Evolutionary conservation across 352 stramenopile genomes (phyloP).

Genomic region (Phytopythium mirpurense): DNA sequence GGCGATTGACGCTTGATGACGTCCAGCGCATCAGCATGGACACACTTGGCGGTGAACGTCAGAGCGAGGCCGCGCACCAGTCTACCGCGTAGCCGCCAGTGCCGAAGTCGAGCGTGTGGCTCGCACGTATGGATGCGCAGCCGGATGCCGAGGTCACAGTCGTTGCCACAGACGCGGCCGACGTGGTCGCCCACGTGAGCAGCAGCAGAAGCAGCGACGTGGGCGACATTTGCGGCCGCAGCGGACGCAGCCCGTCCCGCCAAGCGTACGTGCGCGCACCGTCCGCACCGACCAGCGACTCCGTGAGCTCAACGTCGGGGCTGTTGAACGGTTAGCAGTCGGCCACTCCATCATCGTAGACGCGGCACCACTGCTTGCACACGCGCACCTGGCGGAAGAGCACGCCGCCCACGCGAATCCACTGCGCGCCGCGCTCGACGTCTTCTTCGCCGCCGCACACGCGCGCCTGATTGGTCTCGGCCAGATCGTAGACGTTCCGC

Average conservation of each 20-base stretch:
- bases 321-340: constrained; percentile 77
- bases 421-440: constrained; percentile 57
- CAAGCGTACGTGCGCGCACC: constrained; percentile 51
- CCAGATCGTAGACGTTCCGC: constrained; percentile 81
- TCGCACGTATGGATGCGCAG: constrained; percentile 8
- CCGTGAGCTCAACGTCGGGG: constrained; percentile 41
- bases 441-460: constrained; percentile 41
- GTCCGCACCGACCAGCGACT: constrained; percentile 33
- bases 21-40: too few relatives aligned
- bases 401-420: constrained; percentile 70
- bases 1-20: too few relatives aligned
- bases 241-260: constrained; percentile 50
- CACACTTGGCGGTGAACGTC: too few relatives aligned
- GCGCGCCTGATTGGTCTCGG: constrained; percentile 33
- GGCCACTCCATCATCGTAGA: constrained; percentile 51
- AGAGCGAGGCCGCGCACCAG: constrained; percentile 47
- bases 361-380: constrained; percentile 55
- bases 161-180: constrained; percentile 2
- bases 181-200: constrained; percentile 4
- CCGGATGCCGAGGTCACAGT: not conserved
- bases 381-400: constrained; percentile 83
- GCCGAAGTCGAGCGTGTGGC: constrained; percentile 31
- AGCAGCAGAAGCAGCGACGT: constrained; percentile 12
- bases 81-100: constrained; percentile 72
- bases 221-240: constrained; percentile 53